Conservation (phyloP, 768 basidiomycete genomes). For the Mycena vitilis region DNA sequence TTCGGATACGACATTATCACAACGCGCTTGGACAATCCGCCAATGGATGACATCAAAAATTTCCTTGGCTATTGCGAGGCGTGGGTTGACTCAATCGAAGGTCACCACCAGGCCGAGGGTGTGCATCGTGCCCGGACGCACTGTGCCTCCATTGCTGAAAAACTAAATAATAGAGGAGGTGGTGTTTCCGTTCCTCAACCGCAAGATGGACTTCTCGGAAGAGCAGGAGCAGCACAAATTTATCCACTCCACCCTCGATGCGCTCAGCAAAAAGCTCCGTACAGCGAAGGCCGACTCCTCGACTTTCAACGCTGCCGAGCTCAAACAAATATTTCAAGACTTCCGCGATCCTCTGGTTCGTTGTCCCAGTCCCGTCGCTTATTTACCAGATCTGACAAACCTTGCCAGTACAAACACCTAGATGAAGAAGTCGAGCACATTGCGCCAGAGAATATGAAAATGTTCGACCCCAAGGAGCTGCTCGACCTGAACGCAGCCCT, state of each 20-base stretch:
- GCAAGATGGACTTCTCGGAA: constrained; percentile 50
- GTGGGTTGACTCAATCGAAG: constrained; percentile 46
- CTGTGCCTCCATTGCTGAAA: background rate
- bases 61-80: constrained; percentile 54
- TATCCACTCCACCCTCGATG: constrained; percentile 45
- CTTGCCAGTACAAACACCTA: constrained; percentile 46
- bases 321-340: constrained; percentile 41
- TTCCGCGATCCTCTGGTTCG: constrained; percentile 47
- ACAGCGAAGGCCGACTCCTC: constrained; percentile 40
- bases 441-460: constrained; percentile 42
- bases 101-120: constrained; percentile 50
- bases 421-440: constrained; percentile 51
- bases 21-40: constrained; percentile 45
- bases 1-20: constrained; percentile 49
- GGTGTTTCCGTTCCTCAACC: constrained; percentile 49
- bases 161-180: constrained; percentile 39
- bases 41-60: constrained; percentile 47
- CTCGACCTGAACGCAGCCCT: constrained; percentile 40
- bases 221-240: constrained; percentile 49
- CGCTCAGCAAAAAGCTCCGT: constrained; percentile 38
- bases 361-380: constrained; percentile 1
- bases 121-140: background rate
- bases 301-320: constrained; percentile 43
- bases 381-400: background rate
- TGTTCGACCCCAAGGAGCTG: constrained; percentile 43